A percentile compares a stretch with the other conserved stretches of the same genome.
phyloP scores from a whole-genome alignment of 2,329 filamentous ascomycete species.

The Endocalyx cinctus region DNA sequence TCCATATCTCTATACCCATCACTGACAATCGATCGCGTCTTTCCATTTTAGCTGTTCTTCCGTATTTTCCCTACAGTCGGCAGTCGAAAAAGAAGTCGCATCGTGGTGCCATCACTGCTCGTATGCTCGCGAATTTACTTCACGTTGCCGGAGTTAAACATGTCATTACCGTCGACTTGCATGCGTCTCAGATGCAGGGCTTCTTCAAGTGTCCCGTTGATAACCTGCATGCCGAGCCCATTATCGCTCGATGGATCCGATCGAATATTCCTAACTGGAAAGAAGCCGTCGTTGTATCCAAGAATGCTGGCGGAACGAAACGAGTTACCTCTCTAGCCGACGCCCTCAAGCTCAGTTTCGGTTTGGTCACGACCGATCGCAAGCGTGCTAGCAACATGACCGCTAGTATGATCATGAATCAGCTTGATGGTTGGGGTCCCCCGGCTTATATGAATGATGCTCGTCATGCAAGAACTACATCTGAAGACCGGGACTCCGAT shows the following conservation, averaged over 20 bases:
- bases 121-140: constrained; percentile 94
- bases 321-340: constrained; percentile 94
- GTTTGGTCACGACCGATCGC: constrained; percentile 85
- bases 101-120: constrained; percentile 89
- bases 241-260: constrained; percentile 93
- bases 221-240: constrained; percentile 91
- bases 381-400: constrained; percentile 63
- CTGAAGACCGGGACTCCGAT: constrained; percentile 22
- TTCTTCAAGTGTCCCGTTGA: constrained; percentile 98
- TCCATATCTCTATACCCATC: constrained; percentile 2
- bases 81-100: constrained; percentile 99
- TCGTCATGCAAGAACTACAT: constrained; percentile 15
- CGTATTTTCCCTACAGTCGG: constrained; percentile 98
- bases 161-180: constrained; percentile 94
- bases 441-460: constrained; percentile 21
- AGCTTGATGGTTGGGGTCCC: constrained; percentile 51
- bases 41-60: constrained; percentile 63
- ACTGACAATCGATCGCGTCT: constrained; percentile 10
- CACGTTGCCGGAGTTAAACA: constrained; percentile 93
- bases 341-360: constrained; percentile 94
- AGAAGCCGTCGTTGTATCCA: constrained; percentile 93
- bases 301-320: constrained; percentile 96
- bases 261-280: constrained; percentile 83
- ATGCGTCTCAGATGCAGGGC: constrained; percentile 98
- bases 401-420: constrained; percentile 71